Evolutionary conservation across 164 flowering plant genomes (phyloP).

Genomic region (Magnolia officinalis): DNA sequence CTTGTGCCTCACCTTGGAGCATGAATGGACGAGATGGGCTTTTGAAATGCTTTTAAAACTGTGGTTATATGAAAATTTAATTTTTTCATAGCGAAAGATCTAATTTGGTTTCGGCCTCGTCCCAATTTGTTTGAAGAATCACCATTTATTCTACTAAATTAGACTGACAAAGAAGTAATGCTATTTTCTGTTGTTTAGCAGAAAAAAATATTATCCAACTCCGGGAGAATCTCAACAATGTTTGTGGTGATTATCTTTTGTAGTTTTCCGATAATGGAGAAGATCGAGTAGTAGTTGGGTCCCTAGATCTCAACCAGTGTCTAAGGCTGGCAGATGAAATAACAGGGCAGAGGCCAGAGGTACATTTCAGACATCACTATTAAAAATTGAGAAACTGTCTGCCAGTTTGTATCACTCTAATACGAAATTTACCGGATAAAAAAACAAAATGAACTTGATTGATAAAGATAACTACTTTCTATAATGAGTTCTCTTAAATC

Average conservation of each 20-base stretch:
- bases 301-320: slow-evolving; percentile 88
- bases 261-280: slow-evolving; percentile 68
- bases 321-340: slow-evolving; percentile 84
- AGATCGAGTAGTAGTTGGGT: slow-evolving; percentile 76
- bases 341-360: slow-evolving; percentile 79
- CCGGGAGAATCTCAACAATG: background rate
- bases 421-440: background rate
- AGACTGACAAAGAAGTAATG: background rate
- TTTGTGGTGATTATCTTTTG: slow-evolving; percentile 11
- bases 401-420: background rate
- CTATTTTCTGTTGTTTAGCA: background rate
- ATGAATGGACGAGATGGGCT: background rate
- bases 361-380: slow-evolving; percentile 15
- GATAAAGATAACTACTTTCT: too few species aligned
- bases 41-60: background rate
- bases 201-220: background rate
- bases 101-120: background rate
- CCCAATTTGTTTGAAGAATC: background rate
- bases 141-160: background rate
- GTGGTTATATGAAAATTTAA: background rate
- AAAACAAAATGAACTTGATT: background rate
- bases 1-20: background rate
- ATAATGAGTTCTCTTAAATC: too few species aligned
- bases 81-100: background rate
- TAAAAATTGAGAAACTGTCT: background rate